phyloP scores from a whole-genome alignment of 352 stramenopile genomes.

The Plasmopara viticola region DNA sequence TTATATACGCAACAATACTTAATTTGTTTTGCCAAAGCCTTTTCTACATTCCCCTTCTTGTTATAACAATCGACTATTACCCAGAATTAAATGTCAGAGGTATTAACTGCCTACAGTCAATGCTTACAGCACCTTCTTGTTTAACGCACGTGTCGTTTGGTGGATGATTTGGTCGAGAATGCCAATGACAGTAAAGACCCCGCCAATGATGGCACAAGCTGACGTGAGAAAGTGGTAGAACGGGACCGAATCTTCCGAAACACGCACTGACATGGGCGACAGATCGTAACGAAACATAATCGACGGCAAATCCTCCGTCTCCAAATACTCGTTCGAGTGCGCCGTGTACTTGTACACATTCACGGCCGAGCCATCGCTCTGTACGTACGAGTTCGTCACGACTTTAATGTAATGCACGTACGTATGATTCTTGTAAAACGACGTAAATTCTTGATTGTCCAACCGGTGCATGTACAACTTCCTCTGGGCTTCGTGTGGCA shows the following conservation, averaged over 20 bases:
- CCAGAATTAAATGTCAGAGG: no score
- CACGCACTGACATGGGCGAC: constrained; percentile 91
- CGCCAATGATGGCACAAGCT: constrained; percentile 92
- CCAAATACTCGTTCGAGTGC: constrained; percentile 84
- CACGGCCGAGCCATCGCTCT: constrained; percentile 46
- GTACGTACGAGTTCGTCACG: constrained; percentile 89
- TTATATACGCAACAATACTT: no score
- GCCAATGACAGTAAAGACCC: constrained; percentile 93
- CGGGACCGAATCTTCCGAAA: constrained; percentile 87
- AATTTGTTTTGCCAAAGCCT: no score
- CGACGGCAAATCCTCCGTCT: constrained; percentile 78
- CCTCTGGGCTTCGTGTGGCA: constrained; percentile 86
- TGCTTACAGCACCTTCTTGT: constrained; percentile 85
- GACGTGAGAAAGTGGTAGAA: constrained; percentile 96
- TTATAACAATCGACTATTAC: no score
- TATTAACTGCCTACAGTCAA: background rate
- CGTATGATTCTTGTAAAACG: constrained; percentile 92
- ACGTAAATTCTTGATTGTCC: constrained; percentile 88
- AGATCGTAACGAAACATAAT: constrained; percentile 91
- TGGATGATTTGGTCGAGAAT: constrained; percentile 90
- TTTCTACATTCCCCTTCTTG: no score
- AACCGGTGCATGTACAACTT: constrained; percentile 92
- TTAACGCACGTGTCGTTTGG: constrained; percentile 76
- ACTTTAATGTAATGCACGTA: constrained; percentile 99
- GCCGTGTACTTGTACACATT: constrained; percentile 89